Evolutionary conservation across 2,329 filamentous ascomycete genomes (phyloP).

Genomic region (Thermochaetoides dissita): DNA sequence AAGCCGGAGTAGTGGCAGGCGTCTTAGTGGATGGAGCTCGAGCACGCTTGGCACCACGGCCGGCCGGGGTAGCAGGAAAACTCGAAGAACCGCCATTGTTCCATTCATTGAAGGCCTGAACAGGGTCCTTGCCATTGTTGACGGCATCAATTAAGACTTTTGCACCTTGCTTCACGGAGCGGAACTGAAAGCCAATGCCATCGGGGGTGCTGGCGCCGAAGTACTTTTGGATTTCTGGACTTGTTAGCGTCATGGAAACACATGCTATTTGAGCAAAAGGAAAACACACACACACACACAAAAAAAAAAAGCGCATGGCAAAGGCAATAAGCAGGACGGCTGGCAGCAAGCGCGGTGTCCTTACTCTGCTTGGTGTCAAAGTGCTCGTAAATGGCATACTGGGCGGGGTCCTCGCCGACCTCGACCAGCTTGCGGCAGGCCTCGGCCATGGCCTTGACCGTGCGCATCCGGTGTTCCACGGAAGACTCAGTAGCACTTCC

Average conservation of each 20-base stretch:
- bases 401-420: constrained; percentile 27
- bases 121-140: constrained; percentile 31
- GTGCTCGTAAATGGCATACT: constrained; percentile 25
- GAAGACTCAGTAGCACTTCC: constrained; percentile 23
- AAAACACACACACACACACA: not conserved
- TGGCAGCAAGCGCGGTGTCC: not conserved
- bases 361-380: constrained; percentile 17
- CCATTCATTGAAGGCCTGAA: constrained; percentile 22
- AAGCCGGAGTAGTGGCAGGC: constrained; percentile 5
- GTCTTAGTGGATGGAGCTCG: constrained; percentile 1
- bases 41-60: constrained; percentile 5
- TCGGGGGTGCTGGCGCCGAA: constrained; percentile 44
- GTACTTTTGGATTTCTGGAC: constrained; percentile 42
- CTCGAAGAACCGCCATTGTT: constrained; percentile 14
- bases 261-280: not conserved
- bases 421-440: constrained; percentile 24
- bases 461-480: constrained; percentile 38
- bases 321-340: not conserved
- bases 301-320: constrained; percentile 1
- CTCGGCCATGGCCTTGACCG: constrained; percentile 28
- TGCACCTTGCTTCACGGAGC: constrained; percentile 39
- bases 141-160: constrained; percentile 32
- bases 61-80: constrained; percentile 16
- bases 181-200: constrained; percentile 49
- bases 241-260: not conserved